These are phyloP conservation scores for Leishmania turanica DNA, from an alignment of 208 protist genomes.

Conservation along the genomic window DNA sequence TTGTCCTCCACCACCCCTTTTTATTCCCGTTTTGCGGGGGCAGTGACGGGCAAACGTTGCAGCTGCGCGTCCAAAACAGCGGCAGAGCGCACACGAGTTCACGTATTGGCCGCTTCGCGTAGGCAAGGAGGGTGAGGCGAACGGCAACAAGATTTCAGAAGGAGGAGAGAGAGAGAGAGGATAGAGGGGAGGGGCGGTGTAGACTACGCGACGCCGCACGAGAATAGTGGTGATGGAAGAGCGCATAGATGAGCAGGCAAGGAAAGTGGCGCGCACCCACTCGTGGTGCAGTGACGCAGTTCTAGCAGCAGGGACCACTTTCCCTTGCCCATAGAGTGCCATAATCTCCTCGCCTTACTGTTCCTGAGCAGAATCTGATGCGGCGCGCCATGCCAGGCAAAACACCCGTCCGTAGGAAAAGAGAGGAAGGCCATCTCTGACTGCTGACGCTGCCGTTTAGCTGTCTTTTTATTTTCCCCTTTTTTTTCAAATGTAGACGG, in stretches of 20 bases:
- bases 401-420: neutral
- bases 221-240: neutral
- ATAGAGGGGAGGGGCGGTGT: neutral
- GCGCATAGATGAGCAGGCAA: neutral
- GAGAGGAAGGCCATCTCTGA: neutral
- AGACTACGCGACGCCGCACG: too few relatives aligned
- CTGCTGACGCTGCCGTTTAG: neutral
- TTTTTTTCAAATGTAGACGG: neutral
- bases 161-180: neutral
- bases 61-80: too few relatives aligned
- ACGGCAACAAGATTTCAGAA: neutral
- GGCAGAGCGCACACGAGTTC: neutral
- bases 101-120: neutral
- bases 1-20: neutral
- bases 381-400: neutral
- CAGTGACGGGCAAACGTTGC: neutral
- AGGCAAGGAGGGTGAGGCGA: neutral
- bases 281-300: neutral
- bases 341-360: neutral
- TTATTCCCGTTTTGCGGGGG: neutral
- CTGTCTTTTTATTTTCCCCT: neutral
- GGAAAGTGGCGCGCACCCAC: neutral
- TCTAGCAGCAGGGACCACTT: neutral
- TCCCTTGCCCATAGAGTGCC: neutral
- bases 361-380: neutral